A percentile compares a stretch with the other conserved stretches of the same genome.
These are phyloP conservation scores for Pythium brachiatum DNA, from an alignment of 352 stramenopile species.

Conservation along the genomic window DNA sequence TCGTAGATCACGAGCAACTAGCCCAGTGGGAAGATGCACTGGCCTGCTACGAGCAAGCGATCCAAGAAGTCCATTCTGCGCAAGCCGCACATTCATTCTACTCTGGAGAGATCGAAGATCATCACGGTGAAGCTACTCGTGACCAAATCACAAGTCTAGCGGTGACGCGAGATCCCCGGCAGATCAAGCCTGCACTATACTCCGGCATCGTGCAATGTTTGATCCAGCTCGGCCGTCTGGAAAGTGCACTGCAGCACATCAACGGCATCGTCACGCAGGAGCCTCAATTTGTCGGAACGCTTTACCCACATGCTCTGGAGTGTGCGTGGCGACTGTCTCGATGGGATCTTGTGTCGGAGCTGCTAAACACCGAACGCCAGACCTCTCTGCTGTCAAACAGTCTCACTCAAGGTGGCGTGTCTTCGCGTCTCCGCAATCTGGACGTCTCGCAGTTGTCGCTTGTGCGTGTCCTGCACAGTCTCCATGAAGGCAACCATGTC, in stretches of 20 bases:
- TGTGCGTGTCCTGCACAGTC: slow-evolving; percentile 77
- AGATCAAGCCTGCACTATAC: slow-evolving; percentile 73
- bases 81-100: slow-evolving; percentile 23
- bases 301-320: slow-evolving; percentile 82
- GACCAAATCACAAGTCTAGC: slow-evolving; percentile 12
- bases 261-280: slow-evolving; percentile 83
- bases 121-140: slow-evolving; percentile 10
- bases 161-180: slow-evolving; percentile 35
- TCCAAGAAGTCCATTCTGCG: slow-evolving; percentile 36
- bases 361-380: slow-evolving; percentile 75
- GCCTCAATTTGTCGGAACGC: slow-evolving; percentile 67
- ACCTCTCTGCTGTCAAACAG: slow-evolving; percentile 46
- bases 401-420: slow-evolving; percentile 30
- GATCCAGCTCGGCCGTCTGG: slow-evolving; percentile 80
- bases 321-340: slow-evolving; percentile 84
- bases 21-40: slow-evolving; percentile 46
- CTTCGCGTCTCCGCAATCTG: slow-evolving; percentile 54
- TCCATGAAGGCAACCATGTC: slow-evolving; percentile 54
- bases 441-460: slow-evolving; percentile 75
- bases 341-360: slow-evolving; percentile 75
- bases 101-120: slow-evolving; percentile 14
- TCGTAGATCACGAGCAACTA: slow-evolving; percentile 41
- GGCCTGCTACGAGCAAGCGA: slow-evolving; percentile 45
- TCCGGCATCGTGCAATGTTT: slow-evolving; percentile 79
- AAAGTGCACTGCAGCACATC: slow-evolving; percentile 85